Evolutionary conservation across 2,329 filamentous ascomycete species (phyloP).

Genomic region (Penicillium janthinellum): DNA sequence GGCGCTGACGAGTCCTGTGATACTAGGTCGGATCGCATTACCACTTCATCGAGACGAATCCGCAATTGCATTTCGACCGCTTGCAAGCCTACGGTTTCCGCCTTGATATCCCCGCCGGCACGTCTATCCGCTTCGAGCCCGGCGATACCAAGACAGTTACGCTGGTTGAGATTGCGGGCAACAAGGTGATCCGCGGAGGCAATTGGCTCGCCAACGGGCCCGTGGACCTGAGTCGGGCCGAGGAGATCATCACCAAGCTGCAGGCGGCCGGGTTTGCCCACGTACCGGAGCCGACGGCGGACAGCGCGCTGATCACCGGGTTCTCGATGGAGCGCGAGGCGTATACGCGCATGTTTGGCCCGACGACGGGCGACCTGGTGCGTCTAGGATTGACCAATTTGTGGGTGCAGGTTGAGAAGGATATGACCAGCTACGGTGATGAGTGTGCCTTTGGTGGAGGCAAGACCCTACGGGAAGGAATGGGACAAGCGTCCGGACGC

Average conservation of each 20-base stretch:
- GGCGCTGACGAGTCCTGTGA: not conserved
- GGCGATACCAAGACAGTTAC: constrained; percentile 89
- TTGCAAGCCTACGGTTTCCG: constrained; percentile 78
- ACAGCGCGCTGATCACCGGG: constrained; percentile 59
- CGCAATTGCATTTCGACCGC: constrained; percentile 85
- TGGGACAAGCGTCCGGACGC: constrained; percentile 86
- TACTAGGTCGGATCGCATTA: constrained; percentile 81
- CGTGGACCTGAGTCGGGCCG: constrained; percentile 64
- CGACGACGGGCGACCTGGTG: constrained; percentile 84
- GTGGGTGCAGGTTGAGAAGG: constrained; percentile 87
- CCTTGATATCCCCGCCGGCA: constrained; percentile 87
- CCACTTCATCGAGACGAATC: constrained; percentile 95
- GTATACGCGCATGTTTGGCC: constrained; percentile 89
- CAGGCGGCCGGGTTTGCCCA: constrained; percentile 78
- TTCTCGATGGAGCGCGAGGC: constrained; percentile 74
- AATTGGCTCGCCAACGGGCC: constrained; percentile 75
- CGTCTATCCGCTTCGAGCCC: constrained; percentile 90
- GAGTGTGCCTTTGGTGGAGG: constrained; percentile 95
- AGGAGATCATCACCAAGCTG: constrained; percentile 68
- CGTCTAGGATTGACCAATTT: constrained; percentile 80
- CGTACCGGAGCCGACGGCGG: constrained; percentile 64
- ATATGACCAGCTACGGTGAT: constrained; percentile 82
- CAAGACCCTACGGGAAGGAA: constrained; percentile 90
- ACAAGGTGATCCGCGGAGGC: constrained; percentile 78
- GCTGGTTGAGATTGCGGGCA: constrained; percentile 83